A percentile compares a stretch with the other conserved stretches of the same genome.
phyloP scores from a whole-genome alignment of 176 grass and related monocot species.

The Avena sativa region DNA sequence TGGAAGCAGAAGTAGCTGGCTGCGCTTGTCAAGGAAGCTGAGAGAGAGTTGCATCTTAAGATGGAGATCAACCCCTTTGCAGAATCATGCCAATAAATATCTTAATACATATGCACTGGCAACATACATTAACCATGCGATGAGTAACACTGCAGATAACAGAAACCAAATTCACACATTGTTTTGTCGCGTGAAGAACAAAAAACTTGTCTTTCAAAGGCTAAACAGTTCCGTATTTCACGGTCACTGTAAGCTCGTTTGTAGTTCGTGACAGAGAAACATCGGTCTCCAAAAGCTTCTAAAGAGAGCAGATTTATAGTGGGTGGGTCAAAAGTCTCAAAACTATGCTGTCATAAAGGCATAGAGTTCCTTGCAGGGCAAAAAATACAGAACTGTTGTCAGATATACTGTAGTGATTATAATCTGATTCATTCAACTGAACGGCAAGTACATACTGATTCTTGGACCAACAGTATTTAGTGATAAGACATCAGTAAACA shows the following conservation, averaged over 20 bases:
- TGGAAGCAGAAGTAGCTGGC: no score
- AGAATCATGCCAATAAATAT: no score
- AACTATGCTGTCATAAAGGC: conserved; percentile 45
- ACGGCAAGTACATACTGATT: not conserved
- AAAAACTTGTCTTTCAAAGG: not conserved
- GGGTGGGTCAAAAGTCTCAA: not conserved
- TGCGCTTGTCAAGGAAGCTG: no score
- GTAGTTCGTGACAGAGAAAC: not conserved
- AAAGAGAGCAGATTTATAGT: not conserved
- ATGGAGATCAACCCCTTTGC: no score
- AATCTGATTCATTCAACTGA: not conserved
- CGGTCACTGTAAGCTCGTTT: conserved; percentile 1
- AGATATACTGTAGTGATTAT: not conserved
- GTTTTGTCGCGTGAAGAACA: not conserved
- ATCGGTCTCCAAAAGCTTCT: conserved; percentile 14
- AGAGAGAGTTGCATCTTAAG: no score
- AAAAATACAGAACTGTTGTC: not conserved
- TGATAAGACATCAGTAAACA: not conserved
- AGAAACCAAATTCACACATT: not conserved
- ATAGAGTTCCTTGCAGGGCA: conserved; percentile 34
- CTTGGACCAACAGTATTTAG: not conserved
- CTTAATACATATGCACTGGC: no score
- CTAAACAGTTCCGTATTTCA: not conserved
- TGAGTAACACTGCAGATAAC: no score
- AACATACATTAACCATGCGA: no score